These are phyloP conservation scores for Platismatia glauca DNA, from an alignment of 495 filamentous ascomycete species.

Conservation along the genomic window DNA sequence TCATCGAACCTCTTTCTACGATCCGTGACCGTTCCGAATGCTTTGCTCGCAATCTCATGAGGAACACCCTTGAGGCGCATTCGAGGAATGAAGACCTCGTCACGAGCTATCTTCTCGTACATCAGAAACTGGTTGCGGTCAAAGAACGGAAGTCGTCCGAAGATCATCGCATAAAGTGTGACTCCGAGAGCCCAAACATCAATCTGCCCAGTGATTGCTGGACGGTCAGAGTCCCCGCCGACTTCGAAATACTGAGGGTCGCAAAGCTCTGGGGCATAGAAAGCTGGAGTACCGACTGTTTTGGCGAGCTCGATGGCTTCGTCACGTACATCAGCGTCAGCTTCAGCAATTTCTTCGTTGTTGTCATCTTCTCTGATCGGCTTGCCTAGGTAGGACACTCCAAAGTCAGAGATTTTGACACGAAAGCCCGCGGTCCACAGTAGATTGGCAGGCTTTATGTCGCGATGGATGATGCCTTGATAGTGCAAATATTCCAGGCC, in stretches of 20 bases:
- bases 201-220: constrained; percentile 60
- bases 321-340: constrained; percentile 73
- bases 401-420: constrained; percentile 99
- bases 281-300: constrained; percentile 93
- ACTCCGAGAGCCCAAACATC: constrained; percentile 97
- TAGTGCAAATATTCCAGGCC: constrained; percentile 95
- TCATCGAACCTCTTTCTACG: constrained; percentile 52
- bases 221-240: constrained; percentile 37
- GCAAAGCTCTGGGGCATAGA: constrained; percentile 97
- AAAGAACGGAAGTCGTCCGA: constrained; percentile 84
- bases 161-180: constrained; percentile 91
- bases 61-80: constrained; percentile 66
- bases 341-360: constrained; percentile 66
- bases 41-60: constrained; percentile 21
- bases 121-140: constrained; percentile 84
- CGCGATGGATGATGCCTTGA: constrained; percentile 92
- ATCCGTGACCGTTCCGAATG: constrained; percentile 43
- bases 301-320: constrained; percentile 92
- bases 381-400: constrained; percentile 90
- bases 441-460: constrained; percentile 98
- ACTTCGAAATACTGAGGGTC: constrained; percentile 58
- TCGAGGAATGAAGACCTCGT: constrained; percentile 78
- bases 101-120: constrained; percentile 81
- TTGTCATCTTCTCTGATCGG: constrained; percentile 65
- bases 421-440: constrained; percentile 75